Percentiles rank a stretch among this genome's conserved stretches.
Evolutionary conservation across 1,139 yeast species (phyloP).

Genomic region (Meyerozyma carpophila): DNA sequence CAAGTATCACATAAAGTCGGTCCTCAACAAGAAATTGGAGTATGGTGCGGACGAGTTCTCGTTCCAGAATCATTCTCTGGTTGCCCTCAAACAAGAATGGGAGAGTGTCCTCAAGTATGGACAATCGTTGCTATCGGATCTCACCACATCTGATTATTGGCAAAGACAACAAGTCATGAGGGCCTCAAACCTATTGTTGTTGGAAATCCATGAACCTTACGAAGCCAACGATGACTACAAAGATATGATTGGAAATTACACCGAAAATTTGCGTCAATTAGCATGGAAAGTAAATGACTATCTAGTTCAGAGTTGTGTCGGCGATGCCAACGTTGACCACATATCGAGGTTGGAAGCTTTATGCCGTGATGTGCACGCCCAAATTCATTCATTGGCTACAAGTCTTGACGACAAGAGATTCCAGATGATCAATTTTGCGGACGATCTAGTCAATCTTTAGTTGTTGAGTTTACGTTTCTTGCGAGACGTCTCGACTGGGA

Average conservation of each 20-base stretch:
- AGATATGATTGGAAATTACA: slow-evolving; percentile 17
- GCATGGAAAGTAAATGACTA: slow-evolving; percentile 22
- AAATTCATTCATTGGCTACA: slow-evolving; percentile 27
- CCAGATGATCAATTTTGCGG: slow-evolving; percentile 34
- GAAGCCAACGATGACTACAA: slow-evolving; percentile 19
- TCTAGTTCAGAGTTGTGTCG: slow-evolving; percentile 23
- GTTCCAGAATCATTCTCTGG: neutral
- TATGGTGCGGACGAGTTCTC: neutral
- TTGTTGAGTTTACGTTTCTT: slow-evolving; percentile 1
- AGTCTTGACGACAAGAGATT: slow-evolving; percentile 30
- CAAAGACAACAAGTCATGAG: neutral
- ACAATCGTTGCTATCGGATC: neutral
- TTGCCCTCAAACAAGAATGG: neutral
- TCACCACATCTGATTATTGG: neutral
- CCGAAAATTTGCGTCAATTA: slow-evolving; percentile 15
- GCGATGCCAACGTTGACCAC: slow-evolving; percentile 5
- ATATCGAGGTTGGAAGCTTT: slow-evolving; percentile 30
- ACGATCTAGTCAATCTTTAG: slow-evolving; percentile 29
- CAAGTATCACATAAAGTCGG: neutral
- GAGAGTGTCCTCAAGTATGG: neutral
- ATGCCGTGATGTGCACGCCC: slow-evolving; percentile 26
- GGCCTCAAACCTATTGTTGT: slow-evolving; percentile 15
- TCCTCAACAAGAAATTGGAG: neutral
- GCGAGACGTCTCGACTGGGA: neutral
- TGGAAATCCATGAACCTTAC: slow-evolving; percentile 17